Percentiles rank a stretch among this genome's conserved stretches.
Evolutionary conservation across 345 rosid genomes (phyloP).

Genomic region (Citrus unshiu): DNA sequence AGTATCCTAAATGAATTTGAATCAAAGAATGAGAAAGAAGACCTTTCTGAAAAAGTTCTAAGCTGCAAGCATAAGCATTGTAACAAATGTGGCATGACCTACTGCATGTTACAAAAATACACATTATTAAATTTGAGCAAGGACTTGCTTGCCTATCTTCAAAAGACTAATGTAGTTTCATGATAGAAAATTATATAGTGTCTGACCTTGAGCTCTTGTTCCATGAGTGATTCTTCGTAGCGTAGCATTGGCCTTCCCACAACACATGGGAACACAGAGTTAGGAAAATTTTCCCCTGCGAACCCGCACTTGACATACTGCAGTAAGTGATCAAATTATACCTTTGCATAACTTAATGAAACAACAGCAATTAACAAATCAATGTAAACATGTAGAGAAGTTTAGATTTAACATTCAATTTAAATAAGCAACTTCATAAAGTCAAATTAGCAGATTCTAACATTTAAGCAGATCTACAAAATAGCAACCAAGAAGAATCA

Average conservation of each 20-base stretch:
- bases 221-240: constrained; percentile 87
- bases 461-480: constrained; percentile 10
- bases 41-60: neutral
- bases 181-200: neutral
- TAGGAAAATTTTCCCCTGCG: constrained; percentile 96
- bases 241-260: constrained; percentile 94
- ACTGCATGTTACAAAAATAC: neutral
- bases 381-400: neutral
- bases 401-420: neutral
- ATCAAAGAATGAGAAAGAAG: neutral
- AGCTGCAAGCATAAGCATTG: neutral
- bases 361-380: neutral
- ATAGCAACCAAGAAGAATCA: neutral
- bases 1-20: constrained; percentile 49
- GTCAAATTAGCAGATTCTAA: neutral
- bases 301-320: constrained; percentile 99
- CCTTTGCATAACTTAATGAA: neutral
- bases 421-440: neutral
- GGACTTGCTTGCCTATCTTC: neutral
- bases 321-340: constrained; percentile 23
- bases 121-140: neutral
- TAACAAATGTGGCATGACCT: neutral
- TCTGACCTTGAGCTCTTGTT: constrained; percentile 79
- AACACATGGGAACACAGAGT: constrained; percentile 92
- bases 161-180: neutral